A percentile compares a stretch with the other conserved stretches of the same genome.
Evolutionary conservation across 202 grass and related monocot genomes (phyloP).

Genomic region (Setaria viridis): DNA sequence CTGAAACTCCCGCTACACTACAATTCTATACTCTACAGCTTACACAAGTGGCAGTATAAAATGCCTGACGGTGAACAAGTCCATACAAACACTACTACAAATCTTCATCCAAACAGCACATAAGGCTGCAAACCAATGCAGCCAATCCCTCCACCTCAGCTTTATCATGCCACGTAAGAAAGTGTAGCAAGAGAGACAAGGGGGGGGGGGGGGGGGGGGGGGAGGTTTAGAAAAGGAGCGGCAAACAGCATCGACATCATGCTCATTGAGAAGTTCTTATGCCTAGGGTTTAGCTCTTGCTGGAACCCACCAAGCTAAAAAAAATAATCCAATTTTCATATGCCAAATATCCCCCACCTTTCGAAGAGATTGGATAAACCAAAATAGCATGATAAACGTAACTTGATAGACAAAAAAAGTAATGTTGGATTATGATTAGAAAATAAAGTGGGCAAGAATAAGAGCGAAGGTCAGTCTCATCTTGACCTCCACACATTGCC

Average conservation of each 20-base stretch:
- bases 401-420: neutral
- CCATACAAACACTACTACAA: neutral
- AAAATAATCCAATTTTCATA: neutral
- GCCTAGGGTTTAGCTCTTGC: neutral
- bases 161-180: constrained; percentile 31
- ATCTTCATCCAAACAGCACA: neutral
- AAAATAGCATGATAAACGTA: neutral
- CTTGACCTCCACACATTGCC: neutral
- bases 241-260: neutral
- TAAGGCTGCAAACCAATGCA: neutral
- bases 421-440: neutral
- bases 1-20: neutral
- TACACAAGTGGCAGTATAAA: neutral
- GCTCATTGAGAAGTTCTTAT: neutral
- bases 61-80: constrained; percentile 5
- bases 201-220: neutral
- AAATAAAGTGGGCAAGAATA: neutral
- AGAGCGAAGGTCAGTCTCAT: neutral
- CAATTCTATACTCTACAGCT: neutral
- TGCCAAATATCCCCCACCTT: too few species aligned
- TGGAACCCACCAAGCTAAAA: neutral
- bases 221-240: neutral
- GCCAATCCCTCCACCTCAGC: neutral
- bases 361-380: neutral
- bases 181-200: neutral